A percentile compares a stretch with the other conserved stretches of the same genome.
Evolutionary conservation across 257 asterid genomes (phyloP).

Genomic region (Orobanche coerulescens): DNA sequence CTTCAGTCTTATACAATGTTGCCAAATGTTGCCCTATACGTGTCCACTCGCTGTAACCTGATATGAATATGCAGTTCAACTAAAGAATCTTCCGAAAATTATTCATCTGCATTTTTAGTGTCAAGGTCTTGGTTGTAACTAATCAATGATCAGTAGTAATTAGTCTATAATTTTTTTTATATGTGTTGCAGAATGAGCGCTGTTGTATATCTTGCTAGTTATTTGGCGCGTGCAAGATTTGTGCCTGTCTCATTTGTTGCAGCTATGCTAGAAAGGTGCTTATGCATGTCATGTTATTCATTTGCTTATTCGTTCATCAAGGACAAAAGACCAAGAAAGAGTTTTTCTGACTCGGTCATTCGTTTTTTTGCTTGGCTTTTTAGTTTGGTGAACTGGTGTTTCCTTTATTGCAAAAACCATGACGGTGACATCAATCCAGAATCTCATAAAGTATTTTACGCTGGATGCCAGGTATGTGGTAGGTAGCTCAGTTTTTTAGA

Average conservation of each 20-base stretch:
- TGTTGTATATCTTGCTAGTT: constrained; percentile 90
- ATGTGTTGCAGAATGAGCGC: constrained; percentile 85
- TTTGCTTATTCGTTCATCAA: constrained; percentile 8
- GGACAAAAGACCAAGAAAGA: neutral
- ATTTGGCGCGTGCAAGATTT: constrained; percentile 80
- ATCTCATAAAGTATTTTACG: constrained; percentile 71
- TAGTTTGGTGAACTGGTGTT: constrained; percentile 79
- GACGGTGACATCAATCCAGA: constrained; percentile 48
- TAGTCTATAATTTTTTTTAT: neutral
- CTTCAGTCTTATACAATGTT: neutral
- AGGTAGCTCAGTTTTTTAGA: neutral
- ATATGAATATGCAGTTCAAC: neutral
- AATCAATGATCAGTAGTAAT: neutral
- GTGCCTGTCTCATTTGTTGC: constrained; percentile 46
- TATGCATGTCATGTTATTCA: constrained; percentile 7
- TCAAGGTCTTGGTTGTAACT: constrained; percentile 10
- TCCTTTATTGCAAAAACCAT: constrained; percentile 51
- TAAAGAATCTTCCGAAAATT: neutral
- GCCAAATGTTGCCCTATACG: neutral
- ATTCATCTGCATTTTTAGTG: neutral
- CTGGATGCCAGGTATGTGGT: constrained; percentile 79
- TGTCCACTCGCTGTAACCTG: neutral
- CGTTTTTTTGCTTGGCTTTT: constrained; percentile 17
- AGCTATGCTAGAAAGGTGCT: constrained; percentile 58
- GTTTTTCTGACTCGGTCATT: constrained; percentile 18